Percentiles rank a stretch among this genome's conserved stretches.
Conservation (phyloP, 208 protist species). For the Strigomonas culicis region DNA sequence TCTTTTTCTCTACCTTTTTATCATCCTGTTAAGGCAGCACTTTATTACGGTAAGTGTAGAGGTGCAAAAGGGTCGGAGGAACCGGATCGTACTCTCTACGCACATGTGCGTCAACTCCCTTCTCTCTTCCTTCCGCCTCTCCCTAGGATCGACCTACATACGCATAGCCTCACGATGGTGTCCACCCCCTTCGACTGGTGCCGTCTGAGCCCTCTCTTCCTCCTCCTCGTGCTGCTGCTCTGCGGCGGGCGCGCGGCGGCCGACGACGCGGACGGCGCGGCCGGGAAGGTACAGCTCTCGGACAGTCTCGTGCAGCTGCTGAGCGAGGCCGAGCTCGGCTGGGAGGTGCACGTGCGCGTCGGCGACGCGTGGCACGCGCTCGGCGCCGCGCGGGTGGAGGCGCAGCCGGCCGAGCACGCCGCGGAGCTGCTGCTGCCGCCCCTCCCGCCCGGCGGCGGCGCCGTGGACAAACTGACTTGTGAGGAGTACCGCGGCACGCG, state of each 20-base stretch:
- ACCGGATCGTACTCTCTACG: too few species aligned
- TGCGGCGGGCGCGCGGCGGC: not conserved
- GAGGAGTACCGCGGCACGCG: slow-evolving; percentile 23
- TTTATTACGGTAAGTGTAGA: too few species aligned
- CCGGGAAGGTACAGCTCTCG: not conserved
- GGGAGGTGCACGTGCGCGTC: slow-evolving; percentile 1
- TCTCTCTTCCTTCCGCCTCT: slow-evolving; percentile 1
- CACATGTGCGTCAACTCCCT: not conserved
- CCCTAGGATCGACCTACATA: not conserved
- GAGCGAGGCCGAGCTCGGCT: not conserved
- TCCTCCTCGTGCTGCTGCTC: slow-evolving; percentile 3
- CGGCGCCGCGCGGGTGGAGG: slow-evolving; percentile 15
- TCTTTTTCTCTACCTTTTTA: too few species aligned
- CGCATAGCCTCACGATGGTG: not conserved
- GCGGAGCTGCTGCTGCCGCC: slow-evolving; percentile 17
- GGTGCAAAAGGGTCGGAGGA: too few species aligned
- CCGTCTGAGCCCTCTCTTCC: slow-evolving; percentile 3
- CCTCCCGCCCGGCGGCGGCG: not conserved
- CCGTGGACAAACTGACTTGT: slow-evolving; percentile 18
- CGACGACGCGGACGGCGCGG: not conserved
- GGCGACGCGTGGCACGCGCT: not conserved
- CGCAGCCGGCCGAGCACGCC: slow-evolving; percentile 17
- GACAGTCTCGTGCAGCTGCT: slow-evolving; percentile 11
- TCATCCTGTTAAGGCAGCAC: too few species aligned
- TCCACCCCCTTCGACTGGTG: not conserved